Base-by-base conservation (phyloP, 2,329 filamentous ascomycete species). In the Harringtonia lauricola region DNA sequence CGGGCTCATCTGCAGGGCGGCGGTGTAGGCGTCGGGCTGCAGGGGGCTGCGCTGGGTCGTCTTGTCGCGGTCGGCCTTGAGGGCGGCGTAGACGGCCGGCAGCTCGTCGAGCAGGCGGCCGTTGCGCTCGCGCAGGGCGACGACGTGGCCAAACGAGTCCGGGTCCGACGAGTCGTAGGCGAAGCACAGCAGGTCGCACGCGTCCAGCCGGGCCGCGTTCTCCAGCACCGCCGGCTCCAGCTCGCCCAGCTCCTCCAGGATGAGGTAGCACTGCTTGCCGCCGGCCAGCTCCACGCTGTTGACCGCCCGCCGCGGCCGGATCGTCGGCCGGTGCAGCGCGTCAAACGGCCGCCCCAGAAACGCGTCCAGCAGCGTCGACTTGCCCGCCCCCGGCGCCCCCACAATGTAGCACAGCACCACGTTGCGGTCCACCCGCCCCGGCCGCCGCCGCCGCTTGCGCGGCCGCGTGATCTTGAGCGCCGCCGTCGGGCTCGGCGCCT, bases 81-180 rank as follows among this genome's bases (percentile, higher is more conserved):
- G 70, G 0, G 90, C 92, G 2, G 87, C 86, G 59, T 94, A 98
- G 8, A 98, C 82, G 9, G 86, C 83, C 0, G 92, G 92, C 24
- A 98, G 68, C n/a, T 86, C 81, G 58, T 94, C 85, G 3, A 98
- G 74, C 44, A 92, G 83, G 0, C 35, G 39, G 13, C 39, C 40
- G 22, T 45, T 44, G 54, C 81, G 84, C 44, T 77, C 74, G 36
- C 89, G 81, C 39, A 95, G 70, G 17, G 84, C 76, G 31, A 90
- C 84, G 42, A 98, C 87, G 57, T 96, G 89, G 2, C 84, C 80
- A 61, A 98, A 98, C 4, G 87, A 95, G 61, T 96, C 89, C 0
- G 92, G 90, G 49, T 98, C 89, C 1, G 88, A 94, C 2, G 90
- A 96, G 65, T 98, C 92, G 64, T 96, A 98, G 1, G 87, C 82